A percentile compares a stretch with the other conserved stretches of the same genome.
Conservation (phyloP, 164 flowering plant species). For the Stephania cephalantha region DNA sequence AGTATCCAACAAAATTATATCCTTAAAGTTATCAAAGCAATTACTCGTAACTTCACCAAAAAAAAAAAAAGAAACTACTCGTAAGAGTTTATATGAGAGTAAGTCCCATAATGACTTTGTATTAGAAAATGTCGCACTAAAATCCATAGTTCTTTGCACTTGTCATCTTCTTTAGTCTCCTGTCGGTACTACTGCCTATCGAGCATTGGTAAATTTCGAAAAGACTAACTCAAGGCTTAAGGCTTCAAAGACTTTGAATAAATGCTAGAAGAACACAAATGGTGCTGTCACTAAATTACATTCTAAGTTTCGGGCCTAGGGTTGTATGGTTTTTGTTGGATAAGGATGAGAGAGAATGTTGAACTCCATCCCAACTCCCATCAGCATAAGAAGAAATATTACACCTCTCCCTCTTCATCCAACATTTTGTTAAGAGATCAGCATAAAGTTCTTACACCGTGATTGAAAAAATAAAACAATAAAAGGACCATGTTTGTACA, state of each 20-base stretch:
- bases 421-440: background rate
- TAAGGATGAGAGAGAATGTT: too few relatives aligned
- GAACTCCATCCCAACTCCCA: too few relatives aligned
- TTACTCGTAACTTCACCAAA: too few relatives aligned
- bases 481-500: background rate
- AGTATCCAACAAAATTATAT: too few relatives aligned
- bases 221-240: background rate
- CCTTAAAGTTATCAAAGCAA: too few relatives aligned
- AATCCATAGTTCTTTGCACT: too few relatives aligned
- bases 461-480: background rate
- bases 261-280: background rate
- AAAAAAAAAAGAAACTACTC: too few relatives aligned
- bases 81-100: too few relatives aligned
- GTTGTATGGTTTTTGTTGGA: background rate
- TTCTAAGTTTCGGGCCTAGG: background rate
- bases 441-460: background rate
- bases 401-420: too few relatives aligned
- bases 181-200: background rate
- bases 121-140: too few relatives aligned
- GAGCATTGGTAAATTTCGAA: background rate
- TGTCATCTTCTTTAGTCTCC: background rate
- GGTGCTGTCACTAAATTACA: background rate
- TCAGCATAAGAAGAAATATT: too few relatives aligned
- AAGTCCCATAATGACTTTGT: too few relatives aligned
- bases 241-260: background rate